phyloP scores from a whole-genome alignment of 345 rosid species.

The Brassica carinata region DNA sequence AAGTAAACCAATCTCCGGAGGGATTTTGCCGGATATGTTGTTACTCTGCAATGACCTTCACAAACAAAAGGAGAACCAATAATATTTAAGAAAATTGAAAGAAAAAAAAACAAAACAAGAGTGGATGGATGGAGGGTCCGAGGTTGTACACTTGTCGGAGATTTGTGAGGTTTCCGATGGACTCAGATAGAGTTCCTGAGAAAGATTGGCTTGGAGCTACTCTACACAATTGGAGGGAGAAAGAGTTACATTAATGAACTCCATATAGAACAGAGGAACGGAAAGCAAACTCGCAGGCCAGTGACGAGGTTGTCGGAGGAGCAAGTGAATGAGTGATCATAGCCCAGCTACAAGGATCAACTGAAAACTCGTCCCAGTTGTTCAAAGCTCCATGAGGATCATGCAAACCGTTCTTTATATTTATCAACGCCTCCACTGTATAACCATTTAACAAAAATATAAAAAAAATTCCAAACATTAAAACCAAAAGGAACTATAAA shows the following conservation, averaged over 20 bases:
- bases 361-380: constrained; percentile 93
- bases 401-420: constrained; percentile 52
- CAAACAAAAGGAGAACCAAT: not conserved
- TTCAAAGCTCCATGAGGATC: constrained; percentile 84
- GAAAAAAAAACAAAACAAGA: not conserved
- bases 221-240: constrained; percentile 41
- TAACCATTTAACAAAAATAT: not conserved
- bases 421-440: constrained; percentile 82
- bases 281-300: constrained; percentile 55
- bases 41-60: constrained; percentile 82
- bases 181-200: constrained; percentile 65
- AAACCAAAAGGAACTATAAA: not conserved
- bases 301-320: constrained; percentile 77
- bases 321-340: constrained; percentile 65
- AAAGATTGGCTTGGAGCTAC: constrained; percentile 94
- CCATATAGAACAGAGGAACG: not conserved
- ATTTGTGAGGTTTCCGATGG: constrained; percentile 82
- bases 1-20: constrained; percentile 69
- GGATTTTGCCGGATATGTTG: constrained; percentile 75
- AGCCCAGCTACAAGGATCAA: constrained; percentile 98
- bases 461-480: not conserved
- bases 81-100: too few relatives aligned
- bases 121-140: too few relatives aligned
- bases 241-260: constrained; percentile 33
- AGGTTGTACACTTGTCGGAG: constrained; percentile 74